Conservation (phyloP, 2,329 filamentous ascomycete genomes). For the Talaromyces sp. region DNA sequence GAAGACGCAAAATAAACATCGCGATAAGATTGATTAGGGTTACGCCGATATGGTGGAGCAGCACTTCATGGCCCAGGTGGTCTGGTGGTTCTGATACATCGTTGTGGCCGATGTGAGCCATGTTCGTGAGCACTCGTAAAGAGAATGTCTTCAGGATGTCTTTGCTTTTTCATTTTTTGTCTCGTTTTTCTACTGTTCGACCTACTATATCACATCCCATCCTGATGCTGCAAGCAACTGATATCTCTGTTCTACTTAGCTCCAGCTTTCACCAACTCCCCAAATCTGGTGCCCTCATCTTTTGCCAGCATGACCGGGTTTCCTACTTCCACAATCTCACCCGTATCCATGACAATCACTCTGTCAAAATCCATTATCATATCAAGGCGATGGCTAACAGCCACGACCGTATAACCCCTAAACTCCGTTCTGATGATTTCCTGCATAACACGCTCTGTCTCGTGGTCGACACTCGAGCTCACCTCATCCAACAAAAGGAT, state of each 20-base stretch:
- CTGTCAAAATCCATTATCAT: constrained; percentile 42
- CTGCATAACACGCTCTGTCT: constrained; percentile 60
- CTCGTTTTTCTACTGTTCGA: no score
- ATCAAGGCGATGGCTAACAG: constrained; percentile 57
- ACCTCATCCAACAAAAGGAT: constrained; percentile 12
- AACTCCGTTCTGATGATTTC: constrained; percentile 56
- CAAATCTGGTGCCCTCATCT: constrained; percentile 4
- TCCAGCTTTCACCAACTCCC: constrained; percentile 7
- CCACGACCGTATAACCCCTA: constrained; percentile 57
- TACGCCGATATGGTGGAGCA: no score
- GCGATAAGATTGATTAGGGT: constrained; percentile 9
- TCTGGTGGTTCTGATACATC: constrained; percentile 3
- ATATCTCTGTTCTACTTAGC: background rate
- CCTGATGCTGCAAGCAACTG: no score
- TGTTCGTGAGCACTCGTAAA: background rate
- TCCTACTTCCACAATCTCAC: constrained; percentile 36
- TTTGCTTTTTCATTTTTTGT: background rate
- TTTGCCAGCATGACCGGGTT: constrained; percentile 27
- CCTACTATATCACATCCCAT: no score
- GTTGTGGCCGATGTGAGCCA: constrained; percentile 3
- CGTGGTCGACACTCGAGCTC: constrained; percentile 52
- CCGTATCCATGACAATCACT: constrained; percentile 37
- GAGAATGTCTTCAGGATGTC: background rate
- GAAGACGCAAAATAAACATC: background rate
- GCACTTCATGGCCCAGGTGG: background rate